phyloP scores from a whole-genome alignment of 306 rosid genomes.

The Cucumis melo region DNA sequence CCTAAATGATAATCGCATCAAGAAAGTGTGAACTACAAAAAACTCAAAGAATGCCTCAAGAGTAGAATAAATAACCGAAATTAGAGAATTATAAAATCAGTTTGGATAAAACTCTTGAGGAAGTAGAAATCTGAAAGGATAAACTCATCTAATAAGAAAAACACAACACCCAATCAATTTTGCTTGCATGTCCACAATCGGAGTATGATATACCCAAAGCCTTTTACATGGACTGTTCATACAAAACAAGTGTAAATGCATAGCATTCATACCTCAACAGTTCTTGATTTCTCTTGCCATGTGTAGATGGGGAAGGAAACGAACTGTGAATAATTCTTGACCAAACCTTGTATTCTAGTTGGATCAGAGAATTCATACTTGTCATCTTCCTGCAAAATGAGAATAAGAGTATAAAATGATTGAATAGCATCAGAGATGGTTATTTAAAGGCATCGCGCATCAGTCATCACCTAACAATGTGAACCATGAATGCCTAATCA shows the following conservation, averaged over 20 bases:
- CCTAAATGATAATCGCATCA: neutral
- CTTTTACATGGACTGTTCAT: neutral
- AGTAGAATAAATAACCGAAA: neutral
- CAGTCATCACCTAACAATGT: neutral
- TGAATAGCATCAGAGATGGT: neutral
- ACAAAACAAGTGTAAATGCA: neutral
- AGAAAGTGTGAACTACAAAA: neutral
- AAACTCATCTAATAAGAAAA: neutral
- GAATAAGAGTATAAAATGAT: neutral
- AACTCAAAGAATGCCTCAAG: neutral
- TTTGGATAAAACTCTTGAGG: neutral
- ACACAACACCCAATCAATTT: neutral
- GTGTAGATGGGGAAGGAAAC: constrained; percentile 95
- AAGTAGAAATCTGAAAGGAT: neutral
- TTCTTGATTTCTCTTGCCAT: constrained; percentile 90
- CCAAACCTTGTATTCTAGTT: constrained; percentile 67
- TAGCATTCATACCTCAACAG: constrained; percentile 54
- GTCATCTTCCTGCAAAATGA: constrained; percentile 56
- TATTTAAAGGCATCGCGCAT: neutral
- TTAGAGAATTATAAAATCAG: neutral
- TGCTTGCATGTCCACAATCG: neutral
- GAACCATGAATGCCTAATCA: neutral
- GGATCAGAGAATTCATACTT: constrained; percentile 94
- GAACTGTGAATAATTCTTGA: constrained; percentile 94
- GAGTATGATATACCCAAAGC: neutral